Evolutionary conservation across 371 early-diverging fungal species (phyloP), one percentile per base, ranked within the genome.

Genomic region (Mucor circinelloides): DNA sequence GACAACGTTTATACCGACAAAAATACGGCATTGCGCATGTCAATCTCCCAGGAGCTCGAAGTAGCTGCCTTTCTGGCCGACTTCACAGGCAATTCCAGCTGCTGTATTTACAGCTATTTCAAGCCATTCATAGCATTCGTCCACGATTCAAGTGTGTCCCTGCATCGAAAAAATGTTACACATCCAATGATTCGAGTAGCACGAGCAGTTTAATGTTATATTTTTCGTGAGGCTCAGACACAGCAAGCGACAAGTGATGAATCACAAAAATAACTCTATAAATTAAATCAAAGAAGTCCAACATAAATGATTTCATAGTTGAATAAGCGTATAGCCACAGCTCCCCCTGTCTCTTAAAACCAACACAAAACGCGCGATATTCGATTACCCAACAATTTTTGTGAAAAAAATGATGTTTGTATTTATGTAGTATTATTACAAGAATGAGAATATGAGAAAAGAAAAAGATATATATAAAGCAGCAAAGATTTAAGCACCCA

Each of bases 401-500:
- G n/a, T 19, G 1, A 9, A 34, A 34, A 34, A 34, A 6, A 42
- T n/a, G n/a, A 42, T 15, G 19, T 42, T 42, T 46, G 21, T 46
- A 46, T 46, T 27, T 52, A 52, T 50, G 10, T 25, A 27, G 25
- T 52, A 52, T 15, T 52, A 3, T 52, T 52, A 52, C 52, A 52
- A 52, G 23, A 52, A 25, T 27, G 52, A 27, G 27, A 27, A 21
- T 15, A 21, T 13, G 27, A 52, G 1, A 19, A 46, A 21, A 46
- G 3, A 46, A 19, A 19, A 19, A 46, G 10, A 46, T 10, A n/a
- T 2, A 4, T 7, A 46, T 46, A 56, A 55, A n/a, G 56, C 78
- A 52, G 13, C 52, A 25, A 12, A 27, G 21, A 40, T 46, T 52
- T 79, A 25, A 58, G 89, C 89, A 42, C 85, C 80, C 77, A 93